These are phyloP conservation scores for Mortierella sp. DNA, from an alignment of 371 early-diverging fungal species.

Conservation along the genomic window DNA sequence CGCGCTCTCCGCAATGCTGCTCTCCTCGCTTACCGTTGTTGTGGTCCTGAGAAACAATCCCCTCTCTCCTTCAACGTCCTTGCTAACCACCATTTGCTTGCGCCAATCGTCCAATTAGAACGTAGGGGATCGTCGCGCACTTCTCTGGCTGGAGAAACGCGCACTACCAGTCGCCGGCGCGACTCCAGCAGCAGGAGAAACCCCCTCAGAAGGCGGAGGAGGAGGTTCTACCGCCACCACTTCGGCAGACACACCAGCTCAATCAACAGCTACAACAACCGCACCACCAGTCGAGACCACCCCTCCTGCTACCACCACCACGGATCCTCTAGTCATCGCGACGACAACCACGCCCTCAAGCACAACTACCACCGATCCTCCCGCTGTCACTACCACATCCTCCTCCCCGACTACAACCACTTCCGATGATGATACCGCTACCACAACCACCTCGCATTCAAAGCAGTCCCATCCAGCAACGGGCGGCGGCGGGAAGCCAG, in stretches of 20 bases:
- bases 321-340: slow-evolving; percentile 13
- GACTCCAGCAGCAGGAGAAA: neutral
- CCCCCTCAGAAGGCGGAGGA: slow-evolving; percentile 1
- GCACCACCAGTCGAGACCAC: neutral
- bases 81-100: neutral
- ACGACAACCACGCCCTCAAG: slow-evolving; percentile 2
- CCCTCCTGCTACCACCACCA: neutral
- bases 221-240: slow-evolving; percentile 7
- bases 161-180: neutral
- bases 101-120: neutral
- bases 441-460: neutral
- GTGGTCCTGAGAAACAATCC: neutral
- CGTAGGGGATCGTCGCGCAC: neutral
- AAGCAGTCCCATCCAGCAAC: neutral
- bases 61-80: neutral
- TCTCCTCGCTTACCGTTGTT: neutral
- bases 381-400: neutral
- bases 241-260: slow-evolving; percentile 3
- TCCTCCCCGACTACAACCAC: slow-evolving; percentile 2
- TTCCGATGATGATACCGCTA: slow-evolving; percentile 5
- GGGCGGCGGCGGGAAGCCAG: neutral
- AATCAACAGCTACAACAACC: neutral
- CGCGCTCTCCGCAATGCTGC: neutral
- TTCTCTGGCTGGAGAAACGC: neutral
- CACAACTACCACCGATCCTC: neutral